Base-by-base conservation (phyloP, 2,329 filamentous ascomycete genomes). In the Acarospora socialis region DNA sequence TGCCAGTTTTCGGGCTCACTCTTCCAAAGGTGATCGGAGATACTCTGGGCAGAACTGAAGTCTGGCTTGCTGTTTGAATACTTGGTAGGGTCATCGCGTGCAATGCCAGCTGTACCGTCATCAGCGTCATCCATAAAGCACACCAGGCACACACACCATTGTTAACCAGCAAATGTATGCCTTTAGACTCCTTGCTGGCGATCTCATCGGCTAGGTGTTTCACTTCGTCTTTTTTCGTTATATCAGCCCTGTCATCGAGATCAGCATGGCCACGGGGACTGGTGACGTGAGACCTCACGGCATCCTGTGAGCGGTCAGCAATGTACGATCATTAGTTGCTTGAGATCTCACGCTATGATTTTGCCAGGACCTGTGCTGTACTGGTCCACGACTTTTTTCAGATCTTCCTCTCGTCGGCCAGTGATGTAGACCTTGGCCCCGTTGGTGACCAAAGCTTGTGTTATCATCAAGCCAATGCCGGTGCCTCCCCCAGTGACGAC, bases 81-180 rank as follows among this genome's bases (percentile, higher is more conserved):
- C 31, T 60, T 61, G 2, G 65, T 70, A 30, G 56, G 54, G 25
- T 66, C 57, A 40, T 71, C 68, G 19, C 56, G 53, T 9, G 66
- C 64, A 33, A 69, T 57, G 2, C 66, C 65, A 6, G 64, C 28
- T 14, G 12, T 4, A 12, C 10, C 21, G 6, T 12, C 4, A 5
- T 32, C 21, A 32, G 30, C 2, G 7, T 21, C 8, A 28, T 9
- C 15, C 7, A 28, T 8, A 28, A 8, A 25, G 16, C 13, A n/a
- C 19, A 8, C n/a, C n/a, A n/a, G n/a, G 21, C 8, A 22, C 8
- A 22, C 10, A 22, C 21, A 14, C 21, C 65, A 33, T 67, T 68
- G 46, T 68, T 68, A 13, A 69, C 61, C 5, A 69, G 54, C 27
- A 72, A 45, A 34, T 71, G 64, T 18, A 72, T 62, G 3, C 66